phyloP scores from a whole-genome alignment of 2,329 filamentous ascomycete genomes.

The Akanthomyces lecanii region DNA sequence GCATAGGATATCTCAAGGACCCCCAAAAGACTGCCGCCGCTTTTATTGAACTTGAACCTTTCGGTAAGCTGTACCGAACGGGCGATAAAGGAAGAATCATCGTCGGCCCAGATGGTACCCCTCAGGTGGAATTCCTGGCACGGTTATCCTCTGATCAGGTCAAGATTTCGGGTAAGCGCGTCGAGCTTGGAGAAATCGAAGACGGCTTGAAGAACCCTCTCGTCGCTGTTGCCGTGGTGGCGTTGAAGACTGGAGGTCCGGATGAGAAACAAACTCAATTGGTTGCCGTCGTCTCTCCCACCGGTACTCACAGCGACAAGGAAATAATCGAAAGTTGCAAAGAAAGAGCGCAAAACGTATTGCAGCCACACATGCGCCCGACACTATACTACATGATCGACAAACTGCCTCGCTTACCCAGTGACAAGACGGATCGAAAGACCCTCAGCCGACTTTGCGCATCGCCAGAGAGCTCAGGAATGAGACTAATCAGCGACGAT shows the following conservation, averaged over 20 bases:
- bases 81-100: constrained; percentile 4
- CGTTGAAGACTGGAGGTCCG: background rate
- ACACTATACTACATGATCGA: background rate
- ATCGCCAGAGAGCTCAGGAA: background rate
- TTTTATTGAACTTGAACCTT: constrained; percentile 4
- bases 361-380: constrained; percentile 5
- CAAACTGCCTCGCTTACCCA: constrained; percentile 5
- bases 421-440: constrained; percentile 5
- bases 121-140: constrained; percentile 5
- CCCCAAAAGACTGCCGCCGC: constrained; percentile 6
- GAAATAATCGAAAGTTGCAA: constrained; percentile 1
- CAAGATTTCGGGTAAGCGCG: constrained; percentile 3
- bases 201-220: constrained; percentile 2
- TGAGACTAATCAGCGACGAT: background rate
- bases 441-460: background rate
- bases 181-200: constrained; percentile 7
- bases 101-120: background rate
- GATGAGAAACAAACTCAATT: background rate
- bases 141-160: constrained; percentile 2
- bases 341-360: background rate
- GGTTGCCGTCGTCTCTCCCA: background rate
- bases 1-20: constrained; percentile 2
- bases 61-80: constrained; percentile 2
- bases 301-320: background rate
- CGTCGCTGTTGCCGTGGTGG: background rate